Evolutionary conservation across 495 filamentous ascomycete genomes (phyloP), one percentile per base, ranked within the genome.

Genomic region (Evansstolkia leycettana): DNA sequence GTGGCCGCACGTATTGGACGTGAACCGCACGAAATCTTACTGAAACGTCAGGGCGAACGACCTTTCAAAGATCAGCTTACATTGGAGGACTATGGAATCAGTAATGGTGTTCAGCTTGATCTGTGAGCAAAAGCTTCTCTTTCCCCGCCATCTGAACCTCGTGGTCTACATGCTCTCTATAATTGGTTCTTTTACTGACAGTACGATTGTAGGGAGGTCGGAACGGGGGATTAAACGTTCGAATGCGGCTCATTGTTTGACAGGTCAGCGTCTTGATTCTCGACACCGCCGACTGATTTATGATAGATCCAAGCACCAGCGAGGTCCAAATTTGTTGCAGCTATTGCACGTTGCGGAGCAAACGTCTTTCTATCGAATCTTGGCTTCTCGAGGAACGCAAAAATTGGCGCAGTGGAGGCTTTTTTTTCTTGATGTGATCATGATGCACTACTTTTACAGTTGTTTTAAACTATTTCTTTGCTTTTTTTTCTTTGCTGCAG

Each of bases 31-130:
- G 84, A 94, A 60, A 94, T 95, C 38, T 62, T 93, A 51, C 57
- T 95, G 38, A 93, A 92, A 69, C 66, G 87, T 45, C 87, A 95
- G 60, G 83, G 86, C 7, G 83, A 94, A 62, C 54, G 86, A 40
- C 87, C 87, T 13, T 93, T 95, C 52, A 92, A 92, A 65, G 87
- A 94, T 50, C 68, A 76, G 34, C 67, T 95, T 34, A 88, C 77
- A 19, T 57, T 93, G 44, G 82, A 77, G 47, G 87, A 94, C 64
- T 95, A 94, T 65, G 84, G 83, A 26, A 73, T 95, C 45, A 80
- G 78, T 54, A 85, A 82, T 58, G 86, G 86, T 28, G 84, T 89
- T 45, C 84, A 93, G 60, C 56, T 94, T 51, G 85, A 94, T 62
- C 62, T 94, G 64, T 65, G 62, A 65, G 66, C 46, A 28, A 40